Percentiles rank a stretch among this genome's conserved stretches.
phyloP scores from a whole-genome alignment of 2,329 filamentous ascomycete species.

The Atkinsonella texensis region DNA sequence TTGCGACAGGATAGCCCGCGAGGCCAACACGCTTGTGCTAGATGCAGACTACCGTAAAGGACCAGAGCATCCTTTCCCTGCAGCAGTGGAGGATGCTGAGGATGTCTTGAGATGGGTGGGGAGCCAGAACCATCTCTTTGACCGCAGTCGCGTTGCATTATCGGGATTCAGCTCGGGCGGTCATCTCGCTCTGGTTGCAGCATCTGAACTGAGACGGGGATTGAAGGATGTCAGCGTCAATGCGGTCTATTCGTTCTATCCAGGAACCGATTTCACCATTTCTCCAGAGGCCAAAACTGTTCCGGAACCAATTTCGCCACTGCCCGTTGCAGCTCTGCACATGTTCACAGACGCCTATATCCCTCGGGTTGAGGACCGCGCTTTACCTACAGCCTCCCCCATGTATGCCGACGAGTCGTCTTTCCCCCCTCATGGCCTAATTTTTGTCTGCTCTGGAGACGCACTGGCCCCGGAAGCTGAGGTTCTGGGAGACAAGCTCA shows the following conservation, averaged over 20 bases:
- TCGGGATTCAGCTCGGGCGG: slow-evolving; percentile 36
- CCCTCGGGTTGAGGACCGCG: slow-evolving; percentile 13
- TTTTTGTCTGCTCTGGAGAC: slow-evolving; percentile 25
- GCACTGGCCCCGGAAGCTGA: slow-evolving; percentile 23
- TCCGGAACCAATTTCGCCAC: slow-evolving; percentile 9
- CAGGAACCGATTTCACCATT: slow-evolving; percentile 20
- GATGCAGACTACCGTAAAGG: slow-evolving; percentile 28
- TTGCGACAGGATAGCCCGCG: slow-evolving; percentile 20
- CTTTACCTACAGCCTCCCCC: slow-evolving; percentile 23
- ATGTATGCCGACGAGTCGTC: slow-evolving; percentile 12
- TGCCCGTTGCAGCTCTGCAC: background rate
- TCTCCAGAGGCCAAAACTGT: slow-evolving; percentile 17
- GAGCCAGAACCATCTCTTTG: slow-evolving; percentile 16
- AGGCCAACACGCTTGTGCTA: slow-evolving; percentile 15
- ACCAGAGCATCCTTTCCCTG: slow-evolving; percentile 28
- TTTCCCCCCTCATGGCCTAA: slow-evolving; percentile 10
- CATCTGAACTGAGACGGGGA: slow-evolving; percentile 15
- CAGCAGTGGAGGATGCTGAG: slow-evolving; percentile 18
- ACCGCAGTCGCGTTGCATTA: slow-evolving; percentile 25
- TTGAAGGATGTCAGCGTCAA: slow-evolving; percentile 29
- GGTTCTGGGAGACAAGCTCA: slow-evolving; percentile 16
- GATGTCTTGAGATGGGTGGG: slow-evolving; percentile 23
- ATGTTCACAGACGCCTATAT: slow-evolving; percentile 25
- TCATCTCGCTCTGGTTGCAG: slow-evolving; percentile 26
- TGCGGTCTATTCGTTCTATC: slow-evolving; percentile 36